phyloP scores from a whole-genome alignment of 2,329 filamentous ascomycete genomes.

The Botrytis fabae region DNA sequence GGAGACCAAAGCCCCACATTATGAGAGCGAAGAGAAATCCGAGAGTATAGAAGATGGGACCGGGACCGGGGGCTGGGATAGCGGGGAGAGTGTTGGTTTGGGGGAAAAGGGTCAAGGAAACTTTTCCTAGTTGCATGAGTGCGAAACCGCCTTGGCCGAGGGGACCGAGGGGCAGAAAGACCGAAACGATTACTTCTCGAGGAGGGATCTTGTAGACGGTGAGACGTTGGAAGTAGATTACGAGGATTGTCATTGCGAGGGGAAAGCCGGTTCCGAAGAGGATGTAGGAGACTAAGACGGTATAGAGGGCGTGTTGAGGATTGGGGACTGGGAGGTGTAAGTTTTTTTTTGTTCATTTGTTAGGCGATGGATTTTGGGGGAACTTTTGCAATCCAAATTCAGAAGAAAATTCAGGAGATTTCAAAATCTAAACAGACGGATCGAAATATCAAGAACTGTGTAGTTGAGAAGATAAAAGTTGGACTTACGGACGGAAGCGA shows the following conservation, averaged over 20 bases:
- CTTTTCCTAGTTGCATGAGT: conserved; percentile 46
- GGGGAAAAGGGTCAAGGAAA: conserved; percentile 47
- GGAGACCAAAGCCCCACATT: conserved; percentile 57
- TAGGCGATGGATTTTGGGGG: background rate
- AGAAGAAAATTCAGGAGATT: background rate
- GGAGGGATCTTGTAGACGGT: conserved; percentile 66
- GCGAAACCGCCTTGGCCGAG: conserved; percentile 66
- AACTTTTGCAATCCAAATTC: no score
- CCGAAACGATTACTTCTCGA: conserved; percentile 65
- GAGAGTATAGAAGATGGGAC: conserved; percentile 58
- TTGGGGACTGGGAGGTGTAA: conserved; percentile 46
- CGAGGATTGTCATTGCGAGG: conserved; percentile 61
- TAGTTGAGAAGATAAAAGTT: background rate
- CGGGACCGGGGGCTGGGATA: conserved; percentile 50
- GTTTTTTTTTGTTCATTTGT: background rate
- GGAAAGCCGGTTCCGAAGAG: conserved; percentile 67
- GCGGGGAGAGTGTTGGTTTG: conserved; percentile 40
- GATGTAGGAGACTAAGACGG: conserved; percentile 64
- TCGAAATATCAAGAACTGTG: background rate
- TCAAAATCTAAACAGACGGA: background rate
- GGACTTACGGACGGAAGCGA: conserved; percentile 52
- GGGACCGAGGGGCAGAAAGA: conserved; percentile 67
- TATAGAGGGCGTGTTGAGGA: conserved; percentile 56
- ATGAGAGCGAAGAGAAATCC: conserved; percentile 55
- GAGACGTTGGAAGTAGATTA: conserved; percentile 69